Percentiles rank a stretch among this genome's conserved stretches.
Conservation (phyloP, 768 basidiomycete genomes). For the Ramaria rubella region DNA sequence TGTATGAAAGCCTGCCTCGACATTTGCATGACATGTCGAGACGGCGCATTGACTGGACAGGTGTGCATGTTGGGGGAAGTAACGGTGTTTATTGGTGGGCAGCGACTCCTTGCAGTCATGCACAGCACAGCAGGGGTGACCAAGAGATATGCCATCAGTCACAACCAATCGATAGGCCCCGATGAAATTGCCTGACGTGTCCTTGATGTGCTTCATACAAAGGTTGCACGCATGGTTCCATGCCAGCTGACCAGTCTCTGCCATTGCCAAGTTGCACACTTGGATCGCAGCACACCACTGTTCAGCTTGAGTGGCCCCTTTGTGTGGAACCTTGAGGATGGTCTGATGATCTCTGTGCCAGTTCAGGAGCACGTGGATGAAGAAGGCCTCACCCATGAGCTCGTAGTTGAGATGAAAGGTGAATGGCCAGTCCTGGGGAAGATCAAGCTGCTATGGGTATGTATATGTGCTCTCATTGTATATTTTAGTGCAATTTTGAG, state of each 20-base stretch:
- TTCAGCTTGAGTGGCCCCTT: slow-evolving; percentile 14
- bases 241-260: slow-evolving; percentile 24
- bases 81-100: slow-evolving; percentile 4
- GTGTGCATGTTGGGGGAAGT: slow-evolving; percentile 16
- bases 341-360: slow-evolving; percentile 15
- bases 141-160: slow-evolving; percentile 29
- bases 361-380: slow-evolving; percentile 17
- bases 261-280: slow-evolving; percentile 21
- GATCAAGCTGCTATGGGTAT: background rate
- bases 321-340: slow-evolving; percentile 17
- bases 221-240: slow-evolving; percentile 27
- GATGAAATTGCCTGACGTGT: slow-evolving; percentile 12
- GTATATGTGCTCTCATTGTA: slow-evolving; percentile 20
- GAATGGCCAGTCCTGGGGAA: slow-evolving; percentile 5
- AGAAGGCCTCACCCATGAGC: slow-evolving; percentile 24
- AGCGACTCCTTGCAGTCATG: slow-evolving; percentile 25
- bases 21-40: slow-evolving; percentile 9
- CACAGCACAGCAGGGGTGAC: slow-evolving; percentile 26
- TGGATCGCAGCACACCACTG: slow-evolving; percentile 19
- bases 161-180: slow-evolving; percentile 16
- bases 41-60: slow-evolving; percentile 14
- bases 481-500: slow-evolving; percentile 25
- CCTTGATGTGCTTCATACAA: slow-evolving; percentile 18
- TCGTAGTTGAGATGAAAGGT: slow-evolving; percentile 16
- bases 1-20: slow-evolving; percentile 14